Evolutionary conservation across 2,329 filamentous ascomycete genomes (phyloP).

Genomic region (Cordyceps cicadae): DNA sequence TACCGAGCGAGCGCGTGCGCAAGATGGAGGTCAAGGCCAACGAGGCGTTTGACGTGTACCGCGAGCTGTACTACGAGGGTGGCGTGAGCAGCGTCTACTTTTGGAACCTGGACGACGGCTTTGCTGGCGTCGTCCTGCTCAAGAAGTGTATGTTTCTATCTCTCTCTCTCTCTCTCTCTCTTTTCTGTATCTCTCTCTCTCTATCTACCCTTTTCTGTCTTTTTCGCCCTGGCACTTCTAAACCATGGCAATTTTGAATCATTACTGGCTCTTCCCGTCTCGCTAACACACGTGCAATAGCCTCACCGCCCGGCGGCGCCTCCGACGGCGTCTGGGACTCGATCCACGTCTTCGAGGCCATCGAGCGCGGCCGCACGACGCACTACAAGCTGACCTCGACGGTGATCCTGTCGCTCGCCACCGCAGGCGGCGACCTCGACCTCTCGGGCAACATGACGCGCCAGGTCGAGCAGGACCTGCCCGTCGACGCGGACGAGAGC

Average conservation of each 20-base stretch:
- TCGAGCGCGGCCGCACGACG: conserved; percentile 80
- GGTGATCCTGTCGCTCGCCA: conserved; percentile 82
- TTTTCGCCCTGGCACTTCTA: too few species aligned
- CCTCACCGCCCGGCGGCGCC: conserved; percentile 55
- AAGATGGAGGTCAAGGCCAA: conserved; percentile 93
- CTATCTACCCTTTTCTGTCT: too few species aligned
- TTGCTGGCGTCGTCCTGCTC: conserved; percentile 87
- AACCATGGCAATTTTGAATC: too few species aligned
- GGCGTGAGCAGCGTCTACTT: conserved; percentile 95
- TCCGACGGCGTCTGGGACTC: conserved; percentile 89
- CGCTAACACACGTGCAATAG: conserved; percentile 31
- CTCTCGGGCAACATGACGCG: conserved; percentile 96
- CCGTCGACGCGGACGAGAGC: conserved; percentile 80
- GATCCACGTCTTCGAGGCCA: conserved; percentile 96
- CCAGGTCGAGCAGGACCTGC: conserved; percentile 85
- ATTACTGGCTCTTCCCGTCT: too few species aligned
- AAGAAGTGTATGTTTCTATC: conserved; percentile 67
- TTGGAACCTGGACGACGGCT: conserved; percentile 97
- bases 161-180: too few species aligned
- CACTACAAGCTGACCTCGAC: conserved; percentile 98
- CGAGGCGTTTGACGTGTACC: conserved; percentile 92
- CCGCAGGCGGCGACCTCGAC: conserved; percentile 66
- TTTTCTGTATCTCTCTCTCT: too few species aligned
- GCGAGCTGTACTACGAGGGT: conserved; percentile 94
- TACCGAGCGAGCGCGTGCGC: conserved; percentile 82